Evolutionary conservation across 768 basidiomycete species (phyloP), one percentile per base, ranked within the genome.

Genomic region (Atractiella rhizophila): DNA sequence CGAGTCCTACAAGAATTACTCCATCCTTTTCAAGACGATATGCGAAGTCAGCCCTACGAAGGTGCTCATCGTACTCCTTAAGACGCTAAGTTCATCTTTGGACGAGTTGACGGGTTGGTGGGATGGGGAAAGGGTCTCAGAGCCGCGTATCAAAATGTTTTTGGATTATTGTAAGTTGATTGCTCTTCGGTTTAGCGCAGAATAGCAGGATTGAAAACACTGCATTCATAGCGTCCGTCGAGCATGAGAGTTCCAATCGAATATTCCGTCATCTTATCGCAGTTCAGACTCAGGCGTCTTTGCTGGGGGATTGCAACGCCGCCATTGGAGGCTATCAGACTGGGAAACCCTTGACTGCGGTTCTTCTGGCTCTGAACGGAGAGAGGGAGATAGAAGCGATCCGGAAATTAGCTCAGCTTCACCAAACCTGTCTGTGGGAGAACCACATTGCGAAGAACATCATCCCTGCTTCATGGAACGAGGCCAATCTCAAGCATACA

Each of bases 1-100:
- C 40, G 70, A 76, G 24, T 72, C 77, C 2, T 81, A 82, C 20
- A 77, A 80, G 54, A 76, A 82, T 0, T 67, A 91, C 54, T 74
- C 83, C 12, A 76, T 80, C 55, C 76, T 85, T 36, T 71, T 88
- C 60, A 71, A 81, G 10, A 76, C 79, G 9, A 73, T 94, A 67
- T 73, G 74, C 10, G 86, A 94, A 53, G 74, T 75, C 25, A 69
- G 76, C n/a, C 72, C 77, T 0, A 68, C 64, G 42, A 74, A 76
- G 48, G 76, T 80, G 2, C 64, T 86, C 23, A 60, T 64, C 20
- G 70, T 76, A 47, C 64, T 88, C 39, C 63, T 74, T 13, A 65
- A 66, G 44, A 65, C 79, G 18, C 76, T 83, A 9, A 69, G 70
- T 39, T 62, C 64, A 28, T 77, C 77, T 6, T 61, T 88, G 38